Percentiles rank a stretch among this genome's conserved stretches.
phyloP scores from a whole-genome alignment of 2,329 filamentous ascomycete species.

The Neocucurbitaria cava region DNA sequence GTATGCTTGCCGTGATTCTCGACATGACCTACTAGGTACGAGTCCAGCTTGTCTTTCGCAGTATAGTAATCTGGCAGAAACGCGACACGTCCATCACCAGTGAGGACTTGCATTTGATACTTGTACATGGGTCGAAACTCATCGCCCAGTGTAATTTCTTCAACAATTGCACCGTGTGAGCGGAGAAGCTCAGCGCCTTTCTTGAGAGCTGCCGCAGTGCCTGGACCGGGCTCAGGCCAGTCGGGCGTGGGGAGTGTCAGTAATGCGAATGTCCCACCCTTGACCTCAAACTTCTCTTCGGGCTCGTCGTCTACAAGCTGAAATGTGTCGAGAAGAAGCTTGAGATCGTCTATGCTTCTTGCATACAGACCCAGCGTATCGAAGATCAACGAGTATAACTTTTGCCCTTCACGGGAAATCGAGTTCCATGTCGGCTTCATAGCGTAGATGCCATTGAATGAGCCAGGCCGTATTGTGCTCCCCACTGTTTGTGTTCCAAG shows the following conservation, averaged over 20 bases:
- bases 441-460: conserved; percentile 70
- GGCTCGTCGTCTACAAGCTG: conserved; percentile 60
- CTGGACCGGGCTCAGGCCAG: conserved; percentile 54
- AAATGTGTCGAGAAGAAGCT: conserved; percentile 63
- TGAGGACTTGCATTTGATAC: conserved; percentile 62
- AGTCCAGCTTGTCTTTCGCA: conserved; percentile 57
- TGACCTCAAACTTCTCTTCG: conserved; percentile 45
- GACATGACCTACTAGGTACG: conserved; percentile 58
- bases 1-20: conserved; percentile 56
- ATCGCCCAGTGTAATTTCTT: conserved; percentile 62
- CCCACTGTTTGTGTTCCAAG: conserved; percentile 73
- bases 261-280: conserved; percentile 62
- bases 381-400: conserved; percentile 64
- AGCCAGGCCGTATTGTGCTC: conserved; percentile 68
- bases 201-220: conserved; percentile 45
- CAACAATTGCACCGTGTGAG: conserved; percentile 61
- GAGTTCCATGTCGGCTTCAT: conserved; percentile 72
- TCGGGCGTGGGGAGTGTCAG: conserved; percentile 57
- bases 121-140: conserved; percentile 58
- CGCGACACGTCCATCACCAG: conserved; percentile 59
- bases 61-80: conserved; percentile 63
- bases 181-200: conserved; percentile 44
- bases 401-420: conserved; percentile 67
- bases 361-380: conserved; percentile 70
- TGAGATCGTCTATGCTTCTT: conserved; percentile 64